A percentile compares a stretch with the other conserved stretches of the same genome.
Evolutionary conservation across 73 alveolate genomes (phyloP).

Genomic region (Effrenium voratum): DNA sequence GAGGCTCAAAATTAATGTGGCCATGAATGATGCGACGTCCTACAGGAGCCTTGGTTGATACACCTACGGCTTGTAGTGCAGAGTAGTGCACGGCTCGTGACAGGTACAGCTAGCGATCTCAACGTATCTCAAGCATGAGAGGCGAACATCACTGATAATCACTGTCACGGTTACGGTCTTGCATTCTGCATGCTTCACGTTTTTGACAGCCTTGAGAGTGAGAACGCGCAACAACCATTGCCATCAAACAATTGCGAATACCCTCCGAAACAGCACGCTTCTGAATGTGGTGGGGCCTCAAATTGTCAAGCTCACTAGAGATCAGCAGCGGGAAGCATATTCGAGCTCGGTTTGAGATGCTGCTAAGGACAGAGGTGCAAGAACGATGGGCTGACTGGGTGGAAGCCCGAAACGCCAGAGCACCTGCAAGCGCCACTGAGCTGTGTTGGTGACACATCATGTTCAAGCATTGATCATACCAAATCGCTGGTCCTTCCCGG

Average conservation of each 20-base stretch:
- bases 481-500: no score
- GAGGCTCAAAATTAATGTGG: slow-evolving; percentile 75
- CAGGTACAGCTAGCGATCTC: no score
- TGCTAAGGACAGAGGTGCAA: slow-evolving; percentile 18
- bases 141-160: no score
- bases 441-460: no score
- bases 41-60: slow-evolving; percentile 26
- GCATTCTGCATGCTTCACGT: no score
- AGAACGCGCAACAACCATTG: background rate
- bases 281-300: background rate
- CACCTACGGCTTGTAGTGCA: no score
- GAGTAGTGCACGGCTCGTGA: no score
- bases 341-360: no score
- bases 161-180: no score
- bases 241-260: background rate
- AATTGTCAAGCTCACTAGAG: background rate
- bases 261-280: background rate
- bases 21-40: slow-evolving; percentile 11
- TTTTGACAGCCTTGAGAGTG: no score
- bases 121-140: no score
- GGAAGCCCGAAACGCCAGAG: slow-evolving; percentile 26
- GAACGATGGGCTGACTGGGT: slow-evolving; percentile 28
- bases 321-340: background rate
- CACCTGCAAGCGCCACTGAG: slow-evolving; percentile 12
- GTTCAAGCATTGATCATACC: no score